These are phyloP conservation scores for Phytomonas serpens DNA, from an alignment of 208 protist species.

Conservation along the genomic window DNA sequence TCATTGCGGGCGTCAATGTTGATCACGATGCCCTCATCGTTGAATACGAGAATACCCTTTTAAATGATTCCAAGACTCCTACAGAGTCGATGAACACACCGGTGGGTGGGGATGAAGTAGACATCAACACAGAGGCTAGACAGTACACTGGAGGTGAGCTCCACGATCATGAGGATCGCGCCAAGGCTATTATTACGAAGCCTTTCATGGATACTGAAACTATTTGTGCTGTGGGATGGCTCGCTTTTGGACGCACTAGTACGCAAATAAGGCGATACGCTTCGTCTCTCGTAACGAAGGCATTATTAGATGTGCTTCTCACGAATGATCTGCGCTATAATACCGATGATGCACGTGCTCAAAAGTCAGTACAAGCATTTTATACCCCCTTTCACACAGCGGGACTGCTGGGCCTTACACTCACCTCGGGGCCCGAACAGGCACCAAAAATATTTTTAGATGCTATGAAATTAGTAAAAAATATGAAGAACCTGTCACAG, in stretches of 20 bases:
- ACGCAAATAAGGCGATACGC: constrained; percentile 56
- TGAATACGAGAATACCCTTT: constrained; percentile 83
- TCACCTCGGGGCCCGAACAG: constrained; percentile 29
- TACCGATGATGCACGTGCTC: constrained; percentile 27
- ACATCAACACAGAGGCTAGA: constrained; percentile 32
- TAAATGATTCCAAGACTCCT: constrained; percentile 45
- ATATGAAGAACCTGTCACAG: constrained; percentile 20
- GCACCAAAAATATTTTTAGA: constrained; percentile 60
- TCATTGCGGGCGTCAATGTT: constrained; percentile 87
- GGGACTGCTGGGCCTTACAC: constrained; percentile 78
- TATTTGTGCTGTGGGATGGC: constrained; percentile 78
- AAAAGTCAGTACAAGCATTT: constrained; percentile 57
- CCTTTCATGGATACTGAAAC: constrained; percentile 80
- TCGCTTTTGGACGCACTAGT: constrained; percentile 48
- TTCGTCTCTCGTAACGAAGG: constrained; percentile 56
- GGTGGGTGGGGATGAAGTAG: constrained; percentile 11
- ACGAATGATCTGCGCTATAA: constrained; percentile 41
- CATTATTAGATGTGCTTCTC: constrained; percentile 58
- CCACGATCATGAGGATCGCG: constrained; percentile 78
- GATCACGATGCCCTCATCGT: constrained; percentile 73
- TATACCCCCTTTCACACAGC: constrained; percentile 75
- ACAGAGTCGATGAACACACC: constrained; percentile 11
- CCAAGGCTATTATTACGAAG: constrained; percentile 81
- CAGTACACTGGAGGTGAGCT: constrained; percentile 78
- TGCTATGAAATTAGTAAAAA: constrained; percentile 40